Base-by-base conservation (phyloP, 2,329 filamentous ascomycete genomes). In the Drechslerella stenobrocha region DNA sequence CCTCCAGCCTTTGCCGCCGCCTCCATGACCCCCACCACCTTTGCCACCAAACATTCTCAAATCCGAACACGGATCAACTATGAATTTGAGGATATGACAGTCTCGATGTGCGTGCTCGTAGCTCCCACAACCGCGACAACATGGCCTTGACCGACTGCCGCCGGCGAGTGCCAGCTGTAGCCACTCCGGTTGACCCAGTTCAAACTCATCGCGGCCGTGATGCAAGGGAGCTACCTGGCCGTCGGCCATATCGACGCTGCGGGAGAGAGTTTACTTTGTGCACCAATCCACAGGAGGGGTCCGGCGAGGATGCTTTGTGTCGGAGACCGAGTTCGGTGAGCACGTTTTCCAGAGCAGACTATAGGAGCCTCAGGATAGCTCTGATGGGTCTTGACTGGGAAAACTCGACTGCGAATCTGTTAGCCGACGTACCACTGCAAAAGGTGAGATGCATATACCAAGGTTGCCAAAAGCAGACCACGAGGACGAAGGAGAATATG, bases 111-210 rank as follows among this genome's bases (percentile, higher is more conserved):
- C 20, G 34, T 66, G 60, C 22, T 42, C 18, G 35, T 66, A 66
- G 8, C 60, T 66, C 9, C 60, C 60, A 24, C 60, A 66, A 35
- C 42, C 26, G 3, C 52, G 30, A 45, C 60, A 66, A 45, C 52
- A 66, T 9, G 53, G 60, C 18, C 52, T 57, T 2, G 60, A 58
- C 26, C 60, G 60, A 45, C 60, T 66, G 3, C 60, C 60, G 7
- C 60, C 60, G 9, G 60, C 52, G 11, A 66, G 28, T 8, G 60
- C 60, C 28, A 58, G 32, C n/a, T 35, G 46, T 4, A 66, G 53
- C 60, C 60, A 66, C 22, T 66, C 52, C 1, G 60, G 60, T 13
- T 32, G 53, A 5, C 32, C 32, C 4, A 44, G 6, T 5, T 5
- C 5, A 30, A 30, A 11, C 3, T 26, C 15, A 28, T 66, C 52